A percentile compares a stretch with the other conserved stretches of the same genome.
Conservation (phyloP, 1,284 basidiomycete genomes). For the Pulveroboletus sp. region DNA sequence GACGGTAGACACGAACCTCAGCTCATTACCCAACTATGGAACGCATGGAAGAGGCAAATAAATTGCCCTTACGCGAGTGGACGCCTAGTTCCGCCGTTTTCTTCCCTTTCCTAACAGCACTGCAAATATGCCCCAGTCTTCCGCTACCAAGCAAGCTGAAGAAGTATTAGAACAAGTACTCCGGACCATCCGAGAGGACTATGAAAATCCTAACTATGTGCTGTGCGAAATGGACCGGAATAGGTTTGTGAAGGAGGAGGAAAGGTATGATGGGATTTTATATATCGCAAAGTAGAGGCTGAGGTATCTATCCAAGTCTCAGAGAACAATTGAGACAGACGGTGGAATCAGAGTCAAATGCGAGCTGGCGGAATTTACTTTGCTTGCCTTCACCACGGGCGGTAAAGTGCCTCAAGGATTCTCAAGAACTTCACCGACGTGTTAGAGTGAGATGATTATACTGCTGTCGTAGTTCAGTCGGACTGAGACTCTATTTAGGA, state of each 20-base stretch:
- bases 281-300: background rate
- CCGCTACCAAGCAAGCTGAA: background rate
- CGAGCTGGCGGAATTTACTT: background rate
- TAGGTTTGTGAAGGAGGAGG: slow-evolving; percentile 11
- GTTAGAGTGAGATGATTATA: slow-evolving; percentile 3
- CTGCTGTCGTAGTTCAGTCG: background rate
- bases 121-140: slow-evolving; percentile 15
- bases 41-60: slow-evolving; percentile 12
- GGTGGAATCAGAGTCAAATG: background rate
- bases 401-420: slow-evolving; percentile 1
- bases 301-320: slow-evolving; percentile 8
- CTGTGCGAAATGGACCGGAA: slow-evolving; percentile 8
- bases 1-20: background rate
- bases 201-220: background rate
- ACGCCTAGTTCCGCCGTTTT: no score
- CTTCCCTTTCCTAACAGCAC: background rate
- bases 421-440: slow-evolving; percentile 6
- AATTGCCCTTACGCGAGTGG: no score
- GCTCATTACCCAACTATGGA: slow-evolving; percentile 1
- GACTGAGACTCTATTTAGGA: slow-evolving; percentile 3
- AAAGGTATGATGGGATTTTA: background rate
- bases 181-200: background rate
- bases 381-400: slow-evolving; percentile 5
- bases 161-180: slow-evolving; percentile 13
- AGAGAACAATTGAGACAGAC: slow-evolving; percentile 3